Base-by-base conservation (phyloP, 1,139 yeast genomes). In the Suhomyces panamericanus region DNA sequence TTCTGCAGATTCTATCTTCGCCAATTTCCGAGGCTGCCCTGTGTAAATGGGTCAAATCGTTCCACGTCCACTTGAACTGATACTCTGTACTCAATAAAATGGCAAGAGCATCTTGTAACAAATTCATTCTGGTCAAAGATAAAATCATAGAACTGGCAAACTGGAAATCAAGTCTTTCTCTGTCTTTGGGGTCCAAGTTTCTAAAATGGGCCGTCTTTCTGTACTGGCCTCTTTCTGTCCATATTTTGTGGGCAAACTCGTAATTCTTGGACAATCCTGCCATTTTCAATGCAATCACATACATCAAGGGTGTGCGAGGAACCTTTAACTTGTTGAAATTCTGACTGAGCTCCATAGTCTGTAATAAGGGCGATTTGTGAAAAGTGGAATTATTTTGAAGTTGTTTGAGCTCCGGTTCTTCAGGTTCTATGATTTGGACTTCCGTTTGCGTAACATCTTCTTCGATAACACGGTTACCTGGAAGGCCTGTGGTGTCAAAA, bases 151-250 rank as follows among this genome's bases (percentile, higher is more conserved):
- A 70, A 32, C 75, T 65, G 2, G 95, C 95, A 69, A 87, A 86
- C 48, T 72, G 71, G 62, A 83, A 85, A 60, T 90, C 96, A 1
- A 71, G 64, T 10, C 62, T 55, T 36, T 75, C 75, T 53, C 81
- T 82, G 30, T 62, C 63, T 0, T 49, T 53, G 9, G 68, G 56
- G 1, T 70, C 45, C 29, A 82, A 52, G 0, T 52, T 44, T 45
- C 69, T 76, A 66, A 83, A 87, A 1, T 53, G 52, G 0, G 48
- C 39, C 0, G 87, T 73, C 48, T 81, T 81, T 40, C 97, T 73
- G 66, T 75, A 88, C 33, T 62, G 53, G 2, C 96, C 97, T 57
- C 96, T 76, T 58, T 87, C 95, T 2, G 67, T 63, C 96, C 96
- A 88, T 1, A 86, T 71, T 31, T 66, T 62, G 46, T 81, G 81